phyloP scores from a whole-genome alignment of 2,329 filamentous ascomycete species.

The Leptographium radiaticola region DNA sequence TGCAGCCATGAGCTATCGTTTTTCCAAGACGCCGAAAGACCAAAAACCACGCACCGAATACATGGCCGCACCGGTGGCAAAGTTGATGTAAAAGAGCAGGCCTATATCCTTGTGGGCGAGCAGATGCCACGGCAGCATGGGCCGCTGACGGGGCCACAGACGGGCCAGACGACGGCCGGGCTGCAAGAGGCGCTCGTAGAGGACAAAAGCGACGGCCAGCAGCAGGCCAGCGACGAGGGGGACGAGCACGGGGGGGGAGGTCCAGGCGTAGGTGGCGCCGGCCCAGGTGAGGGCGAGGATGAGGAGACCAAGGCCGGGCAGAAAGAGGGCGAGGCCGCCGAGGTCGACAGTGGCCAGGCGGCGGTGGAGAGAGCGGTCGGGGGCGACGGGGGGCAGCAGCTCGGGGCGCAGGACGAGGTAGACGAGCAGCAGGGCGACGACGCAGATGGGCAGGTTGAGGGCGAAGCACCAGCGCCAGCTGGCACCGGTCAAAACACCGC shows the following conservation, averaged over 20 bases:
- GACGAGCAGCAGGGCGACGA: constrained; percentile 36
- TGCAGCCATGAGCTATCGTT: background rate
- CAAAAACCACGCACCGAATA: constrained; percentile 16
- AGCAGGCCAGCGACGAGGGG: constrained; percentile 32
- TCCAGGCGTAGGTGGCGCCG: constrained; percentile 39
- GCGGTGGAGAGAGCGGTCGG: constrained; percentile 17
- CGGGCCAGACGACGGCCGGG: constrained; percentile 32
- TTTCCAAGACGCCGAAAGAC: background rate
- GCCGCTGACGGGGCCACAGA: constrained; percentile 37
- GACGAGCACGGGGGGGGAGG: constrained; percentile 31
- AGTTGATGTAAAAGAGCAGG: constrained; percentile 49
- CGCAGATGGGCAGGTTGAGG: constrained; percentile 44
- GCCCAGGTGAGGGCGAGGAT: constrained; percentile 44
- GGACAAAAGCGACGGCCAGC: constrained; percentile 27
- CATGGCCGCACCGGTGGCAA: constrained; percentile 43
- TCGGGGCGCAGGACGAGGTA: constrained; percentile 45
- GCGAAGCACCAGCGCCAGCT: constrained; percentile 58
- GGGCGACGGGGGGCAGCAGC: constrained; percentile 36
- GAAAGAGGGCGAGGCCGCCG: constrained; percentile 42
- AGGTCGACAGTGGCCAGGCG: constrained; percentile 42
- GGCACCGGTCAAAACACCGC: constrained; percentile 37
- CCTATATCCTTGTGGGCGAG: constrained; percentile 43
- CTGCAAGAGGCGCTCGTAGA: constrained; percentile 41
- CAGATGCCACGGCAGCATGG: constrained; percentile 47
- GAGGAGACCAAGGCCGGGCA: constrained; percentile 38